Percentiles rank a stretch among this genome's conserved stretches.
Conservation (phyloP, 208 protist genomes). For the Phytomonas sp. region DNA sequence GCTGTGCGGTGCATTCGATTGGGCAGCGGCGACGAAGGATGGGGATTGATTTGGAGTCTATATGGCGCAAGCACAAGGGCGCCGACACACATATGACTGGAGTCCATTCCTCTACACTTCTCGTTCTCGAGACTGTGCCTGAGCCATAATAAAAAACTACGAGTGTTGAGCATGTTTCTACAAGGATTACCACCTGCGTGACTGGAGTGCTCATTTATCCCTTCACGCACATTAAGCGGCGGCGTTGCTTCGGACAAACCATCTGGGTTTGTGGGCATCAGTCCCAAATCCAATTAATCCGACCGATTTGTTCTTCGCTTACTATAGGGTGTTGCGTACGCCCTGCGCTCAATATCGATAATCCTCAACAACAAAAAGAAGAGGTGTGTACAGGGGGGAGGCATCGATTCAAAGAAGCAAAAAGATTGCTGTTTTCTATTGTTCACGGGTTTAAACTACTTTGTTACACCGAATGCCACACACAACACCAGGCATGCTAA, state of each 20-base stretch:
- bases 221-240: background rate
- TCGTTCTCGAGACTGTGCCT: background rate
- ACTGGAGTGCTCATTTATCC: background rate
- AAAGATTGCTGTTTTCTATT: no score
- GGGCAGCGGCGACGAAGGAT: background rate
- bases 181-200: background rate
- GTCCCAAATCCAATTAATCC: no score
- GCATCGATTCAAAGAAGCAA: no score
- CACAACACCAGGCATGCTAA: no score
- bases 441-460: no score
- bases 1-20: conserved; percentile 7
- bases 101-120: background rate
- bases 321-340: no score
- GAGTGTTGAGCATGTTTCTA: background rate
- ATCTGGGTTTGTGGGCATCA: background rate
- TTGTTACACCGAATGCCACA: no score
- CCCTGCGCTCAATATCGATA: no score
- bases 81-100: conserved; percentile 13
- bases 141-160: conserved; percentile 1
- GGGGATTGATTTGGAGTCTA: conserved; percentile 3
- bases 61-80: conserved; percentile 21
- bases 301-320: no score
- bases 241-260: background rate
- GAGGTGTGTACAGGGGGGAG: no score
- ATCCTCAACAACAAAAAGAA: no score